phyloP scores from a whole-genome alignment of 768 basidiomycete species.

The Phaeolepiota aurea region DNA sequence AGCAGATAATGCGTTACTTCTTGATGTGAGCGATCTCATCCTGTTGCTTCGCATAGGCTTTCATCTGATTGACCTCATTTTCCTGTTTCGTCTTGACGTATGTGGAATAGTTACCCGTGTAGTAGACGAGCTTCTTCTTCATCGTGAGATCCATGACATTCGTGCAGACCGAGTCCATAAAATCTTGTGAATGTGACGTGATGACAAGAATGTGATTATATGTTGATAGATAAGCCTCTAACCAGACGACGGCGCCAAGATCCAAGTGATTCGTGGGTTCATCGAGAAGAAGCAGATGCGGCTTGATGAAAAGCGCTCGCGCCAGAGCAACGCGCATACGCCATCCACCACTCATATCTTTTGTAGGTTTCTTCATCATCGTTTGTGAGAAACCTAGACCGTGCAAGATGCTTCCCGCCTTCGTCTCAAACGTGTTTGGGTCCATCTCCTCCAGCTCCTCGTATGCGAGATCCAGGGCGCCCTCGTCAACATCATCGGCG shows the following conservation, averaged over 20 bases:
- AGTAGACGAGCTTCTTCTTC: conserved; percentile 91
- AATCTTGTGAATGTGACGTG: conserved; percentile 98
- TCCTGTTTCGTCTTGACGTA: conserved; percentile 93
- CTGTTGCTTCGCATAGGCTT: conserved; percentile 97
- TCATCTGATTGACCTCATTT: conserved; percentile 99
- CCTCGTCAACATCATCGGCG: conserved; percentile 85
- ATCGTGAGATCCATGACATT: conserved; percentile 94
- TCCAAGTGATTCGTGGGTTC: conserved; percentile 93
- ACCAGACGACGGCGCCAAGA: conserved; percentile 96
- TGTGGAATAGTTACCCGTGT: conserved; percentile 94
- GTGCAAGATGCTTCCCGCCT: conserved; percentile 93
- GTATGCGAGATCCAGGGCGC: conserved; percentile 81
- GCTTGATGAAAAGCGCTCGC: conserved; percentile 92
- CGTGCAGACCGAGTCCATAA: conserved; percentile 97
- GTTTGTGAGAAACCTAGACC: conserved; percentile 85
- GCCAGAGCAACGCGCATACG: conserved; percentile 98
- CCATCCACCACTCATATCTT: conserved; percentile 99
- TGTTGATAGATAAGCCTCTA: conserved; percentile 94
- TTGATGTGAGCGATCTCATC: conserved; percentile 98
- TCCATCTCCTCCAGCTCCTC: conserved; percentile 98
- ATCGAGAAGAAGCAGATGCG: conserved; percentile 90
- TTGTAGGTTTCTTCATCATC: conserved; percentile 97
- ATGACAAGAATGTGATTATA: conserved; percentile 99
- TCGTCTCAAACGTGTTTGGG: conserved; percentile 90
- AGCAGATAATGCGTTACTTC: conserved; percentile 43